Percentiles rank a stretch among this genome's conserved stretches.
Conservation (phyloP, 192 early-diverging fungal genomes). For the Oehlia diaphana region DNA sequence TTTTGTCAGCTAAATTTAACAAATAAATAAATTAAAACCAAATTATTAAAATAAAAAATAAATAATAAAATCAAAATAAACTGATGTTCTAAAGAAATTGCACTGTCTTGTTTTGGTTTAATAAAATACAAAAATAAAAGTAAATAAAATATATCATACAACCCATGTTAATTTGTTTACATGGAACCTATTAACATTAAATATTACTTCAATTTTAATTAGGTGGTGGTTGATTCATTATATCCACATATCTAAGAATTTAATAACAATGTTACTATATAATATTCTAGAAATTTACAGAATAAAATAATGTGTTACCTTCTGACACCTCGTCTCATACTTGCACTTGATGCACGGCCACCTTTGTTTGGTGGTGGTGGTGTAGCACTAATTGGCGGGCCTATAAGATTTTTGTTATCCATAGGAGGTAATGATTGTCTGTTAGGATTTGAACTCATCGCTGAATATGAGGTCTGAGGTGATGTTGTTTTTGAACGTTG, state of each 20-base stretch:
- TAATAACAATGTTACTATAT: no score
- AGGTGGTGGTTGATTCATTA: conserved; percentile 37
- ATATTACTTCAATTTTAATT: no score
- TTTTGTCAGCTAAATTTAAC: no score
- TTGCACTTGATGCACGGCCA: conserved; percentile 22
- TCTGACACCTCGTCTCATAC: conserved; percentile 31
- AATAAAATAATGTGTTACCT: background rate
- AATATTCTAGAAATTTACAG: no score
- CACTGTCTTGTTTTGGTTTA: no score
- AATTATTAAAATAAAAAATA: no score
- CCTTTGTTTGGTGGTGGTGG: conserved; percentile 26
- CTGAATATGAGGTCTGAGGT: conserved; percentile 1
- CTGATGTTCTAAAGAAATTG: no score
- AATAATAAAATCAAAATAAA: no score
- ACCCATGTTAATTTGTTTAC: no score
- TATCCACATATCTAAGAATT: conserved; percentile 46
- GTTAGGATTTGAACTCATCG: conserved; percentile 28
- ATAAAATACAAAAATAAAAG: no score
- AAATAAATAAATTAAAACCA: no score
- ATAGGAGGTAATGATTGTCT: conserved; percentile 43
- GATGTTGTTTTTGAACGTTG: conserved; percentile 20
- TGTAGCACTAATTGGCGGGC: background rate
- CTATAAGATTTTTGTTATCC: conserved; percentile 34
- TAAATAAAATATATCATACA: conserved; percentile 31
- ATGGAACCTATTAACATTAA: no score